Percentiles rank a stretch among this genome's conserved stretches.
Evolutionary conservation across 306 rosid species (phyloP).

Genomic region (Cicer bijugum): DNA sequence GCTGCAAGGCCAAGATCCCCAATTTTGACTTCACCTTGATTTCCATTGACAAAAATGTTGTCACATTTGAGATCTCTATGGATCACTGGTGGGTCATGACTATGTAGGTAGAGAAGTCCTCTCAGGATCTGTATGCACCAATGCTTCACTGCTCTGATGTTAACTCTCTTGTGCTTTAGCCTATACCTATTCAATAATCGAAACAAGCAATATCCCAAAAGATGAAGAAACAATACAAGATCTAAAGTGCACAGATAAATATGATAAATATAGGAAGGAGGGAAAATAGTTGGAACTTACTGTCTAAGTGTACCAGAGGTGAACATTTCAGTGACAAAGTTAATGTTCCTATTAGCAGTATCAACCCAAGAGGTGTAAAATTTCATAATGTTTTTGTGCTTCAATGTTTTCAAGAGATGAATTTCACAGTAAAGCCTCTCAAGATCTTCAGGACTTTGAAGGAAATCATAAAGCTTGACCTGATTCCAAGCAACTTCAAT

Average conservation of each 20-base stretch:
- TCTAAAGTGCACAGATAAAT: conserved; percentile 37
- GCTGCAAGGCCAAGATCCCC: conserved; percentile 95
- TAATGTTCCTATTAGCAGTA: conserved; percentile 82
- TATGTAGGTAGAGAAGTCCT: conserved; percentile 80
- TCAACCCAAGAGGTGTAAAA: conserved; percentile 95
- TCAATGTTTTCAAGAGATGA: conserved; percentile 87
- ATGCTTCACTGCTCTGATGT: conserved; percentile 80
- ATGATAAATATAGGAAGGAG: background rate
- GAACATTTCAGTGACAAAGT: conserved; percentile 96
- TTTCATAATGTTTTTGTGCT: conserved; percentile 91
- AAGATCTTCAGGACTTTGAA: conserved; percentile 95
- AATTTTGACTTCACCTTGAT: conserved; percentile 94
- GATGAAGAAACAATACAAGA: conserved; percentile 39
- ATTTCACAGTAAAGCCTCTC: conserved; percentile 97
- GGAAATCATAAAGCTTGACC: conserved; percentile 87
- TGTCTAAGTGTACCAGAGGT: conserved; percentile 97
- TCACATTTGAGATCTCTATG: conserved; percentile 95
- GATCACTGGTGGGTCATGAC: conserved; percentile 84
- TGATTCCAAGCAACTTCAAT: conserved; percentile 99
- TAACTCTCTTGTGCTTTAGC: conserved; percentile 84
- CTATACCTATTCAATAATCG: conserved; percentile 63
- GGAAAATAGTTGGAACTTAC: conserved; percentile 53
- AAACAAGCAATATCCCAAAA: background rate
- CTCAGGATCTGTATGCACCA: conserved; percentile 82
- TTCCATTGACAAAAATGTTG: conserved; percentile 90